phyloP scores from a whole-genome alignment of 2,329 filamentous ascomycete genomes.

The Xylaria sp. region DNA sequence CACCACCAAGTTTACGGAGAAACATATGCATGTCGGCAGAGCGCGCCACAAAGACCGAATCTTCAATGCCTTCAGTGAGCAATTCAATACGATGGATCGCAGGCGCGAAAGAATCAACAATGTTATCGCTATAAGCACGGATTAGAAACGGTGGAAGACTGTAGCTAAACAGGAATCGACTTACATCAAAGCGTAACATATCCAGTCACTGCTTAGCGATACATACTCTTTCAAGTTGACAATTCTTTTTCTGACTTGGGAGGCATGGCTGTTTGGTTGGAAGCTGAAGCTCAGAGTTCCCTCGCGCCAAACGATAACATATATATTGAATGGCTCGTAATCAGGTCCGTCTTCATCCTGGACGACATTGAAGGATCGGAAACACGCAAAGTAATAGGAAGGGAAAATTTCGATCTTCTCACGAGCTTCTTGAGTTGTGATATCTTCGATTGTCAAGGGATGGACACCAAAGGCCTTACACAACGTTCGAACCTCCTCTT shows the following conservation, averaged over 20 bases:
- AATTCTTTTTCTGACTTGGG: constrained; percentile 90
- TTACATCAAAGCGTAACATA: constrained; percentile 97
- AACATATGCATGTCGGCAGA: constrained; percentile 90
- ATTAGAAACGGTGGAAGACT: constrained; percentile 40
- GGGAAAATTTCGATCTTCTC: constrained; percentile 99
- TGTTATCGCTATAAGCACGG: constrained; percentile 75
- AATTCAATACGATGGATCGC: constrained; percentile 87
- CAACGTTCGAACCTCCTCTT: constrained; percentile 86
- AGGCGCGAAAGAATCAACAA: constrained; percentile 94
- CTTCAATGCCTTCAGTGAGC: constrained; percentile 92
- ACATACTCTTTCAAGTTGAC: constrained; percentile 94
- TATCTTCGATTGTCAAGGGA: constrained; percentile 95
- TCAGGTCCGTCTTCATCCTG: constrained; percentile 82
- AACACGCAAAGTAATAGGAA: constrained; percentile 98
- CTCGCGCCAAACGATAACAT: constrained; percentile 95
- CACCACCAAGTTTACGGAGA: constrained; percentile 85
- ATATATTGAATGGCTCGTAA: constrained; percentile 94
- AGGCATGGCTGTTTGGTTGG: constrained; percentile 83
- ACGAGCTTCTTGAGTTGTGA: constrained; percentile 91
- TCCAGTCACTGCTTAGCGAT: constrained; percentile 95
- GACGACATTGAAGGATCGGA: constrained; percentile 87
- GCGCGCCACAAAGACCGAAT: constrained; percentile 91
- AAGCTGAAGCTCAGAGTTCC: constrained; percentile 96
- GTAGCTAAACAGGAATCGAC: constrained; percentile 46
- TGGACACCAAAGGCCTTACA: constrained; percentile 97